Base-by-base conservation (phyloP, 2,329 filamentous ascomycete species). In the Colletotrichum agaves region DNA sequence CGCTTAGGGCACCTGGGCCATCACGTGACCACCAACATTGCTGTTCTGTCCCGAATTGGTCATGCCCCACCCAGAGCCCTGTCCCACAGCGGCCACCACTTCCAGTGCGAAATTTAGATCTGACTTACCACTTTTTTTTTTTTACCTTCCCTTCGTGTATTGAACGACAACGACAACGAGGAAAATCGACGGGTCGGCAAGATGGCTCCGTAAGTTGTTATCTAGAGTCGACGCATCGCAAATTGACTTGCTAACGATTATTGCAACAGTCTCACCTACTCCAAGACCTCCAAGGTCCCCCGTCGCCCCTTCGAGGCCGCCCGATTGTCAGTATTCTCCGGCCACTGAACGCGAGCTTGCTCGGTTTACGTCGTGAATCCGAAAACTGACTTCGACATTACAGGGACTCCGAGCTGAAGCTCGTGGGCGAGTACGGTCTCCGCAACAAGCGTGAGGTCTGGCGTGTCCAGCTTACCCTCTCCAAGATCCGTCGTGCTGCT, bases 401-500 rank as follows among this genome's bases (percentile, higher is more conserved):
- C 88, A 98, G 96, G 88, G 96, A 99, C 89, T 93, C 94, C 81
- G 96, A 99, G 89, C 88, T 99, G 86, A 99, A 99, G 93, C 92
- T 96, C 85, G 95, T 99, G 80, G 96, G 96, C 87, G 96, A 99
- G 89, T 99, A 97, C 90, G 96, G 96, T 87, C 93, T 99, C 80
- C 93, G 94, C 87, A 99, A 99, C 90, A 99, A 99, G 94, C 95
- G 96, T 89, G 96, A 99, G 90, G 96, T 99, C 82, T 99, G 96
- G 96, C 94, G 96, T 86, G 96, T 99, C 86, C 91, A 93, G 90
- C 92, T 99, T 85, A 98, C 95, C 81, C 92, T 99, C 82, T 98
- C 96, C 88, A 98, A 98, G 92, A 99, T 99, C 81, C 96, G 96
- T 94, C 96, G 96, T 97, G 96, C 96, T 91, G 96, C 96, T 83